phyloP scores from a whole-genome alignment of 1,284 basidiomycete genomes.

The Wallemia hederae region DNA sequence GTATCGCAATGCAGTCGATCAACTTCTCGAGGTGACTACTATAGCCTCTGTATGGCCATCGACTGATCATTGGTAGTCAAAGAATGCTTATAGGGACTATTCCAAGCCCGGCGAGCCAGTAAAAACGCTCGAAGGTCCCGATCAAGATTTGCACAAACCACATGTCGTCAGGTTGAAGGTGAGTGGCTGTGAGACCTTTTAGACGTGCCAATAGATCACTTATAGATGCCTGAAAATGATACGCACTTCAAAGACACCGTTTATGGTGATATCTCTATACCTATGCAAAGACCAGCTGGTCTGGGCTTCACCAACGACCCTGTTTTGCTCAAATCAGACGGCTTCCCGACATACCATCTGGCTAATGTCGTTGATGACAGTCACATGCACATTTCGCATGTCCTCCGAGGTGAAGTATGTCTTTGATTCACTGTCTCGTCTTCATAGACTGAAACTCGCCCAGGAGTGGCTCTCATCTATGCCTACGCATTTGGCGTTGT shows the following conservation, averaged over 20 bases:
- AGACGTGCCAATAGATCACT: not conserved
- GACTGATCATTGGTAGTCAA: slow-evolving; percentile 23
- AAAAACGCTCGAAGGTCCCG: slow-evolving; percentile 23
- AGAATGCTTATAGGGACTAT: slow-evolving; percentile 83
- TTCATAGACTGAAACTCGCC: not conserved
- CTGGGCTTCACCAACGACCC: slow-evolving; percentile 44
- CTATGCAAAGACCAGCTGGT: slow-evolving; percentile 7
- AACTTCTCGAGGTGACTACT: slow-evolving; percentile 35
- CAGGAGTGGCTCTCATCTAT: slow-evolving; percentile 90
- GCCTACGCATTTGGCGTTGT: slow-evolving; percentile 74
- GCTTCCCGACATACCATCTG: slow-evolving; percentile 85
- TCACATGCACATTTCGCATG: slow-evolving; percentile 84
- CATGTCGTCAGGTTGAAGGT: slow-evolving; percentile 67
- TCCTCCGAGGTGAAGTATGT: slow-evolving; percentile 64
- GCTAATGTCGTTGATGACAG: slow-evolving; percentile 88
- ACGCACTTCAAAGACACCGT: slow-evolving; percentile 28
- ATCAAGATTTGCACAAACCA: slow-evolving; percentile 28
- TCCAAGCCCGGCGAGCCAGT: slow-evolving; percentile 41
- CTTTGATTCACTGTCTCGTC: not conserved
- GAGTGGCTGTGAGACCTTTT: slow-evolving; percentile 12
- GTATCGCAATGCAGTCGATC: slow-evolving; percentile 42
- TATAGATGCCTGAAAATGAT: not conserved
- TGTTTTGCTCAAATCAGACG: slow-evolving; percentile 67
- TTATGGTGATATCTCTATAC: slow-evolving; percentile 38
- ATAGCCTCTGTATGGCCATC: not conserved